These are phyloP conservation scores for Taphrina communis DNA, from an alignment of 1,139 yeast genomes.

Conservation along the genomic window DNA sequence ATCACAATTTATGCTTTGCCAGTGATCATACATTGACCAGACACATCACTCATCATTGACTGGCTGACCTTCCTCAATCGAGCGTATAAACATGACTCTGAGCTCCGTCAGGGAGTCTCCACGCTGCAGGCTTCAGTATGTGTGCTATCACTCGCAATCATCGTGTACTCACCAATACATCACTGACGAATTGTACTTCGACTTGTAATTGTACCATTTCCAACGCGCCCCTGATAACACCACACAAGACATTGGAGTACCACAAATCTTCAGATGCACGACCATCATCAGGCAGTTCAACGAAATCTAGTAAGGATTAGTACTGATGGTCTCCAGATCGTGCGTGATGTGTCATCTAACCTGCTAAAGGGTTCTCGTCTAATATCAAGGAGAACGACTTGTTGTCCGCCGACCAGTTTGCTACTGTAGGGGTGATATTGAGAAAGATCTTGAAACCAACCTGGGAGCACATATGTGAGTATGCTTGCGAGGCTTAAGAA, in stretches of 20 bases:
- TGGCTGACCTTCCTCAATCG: slow-evolving; percentile 91
- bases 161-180: slow-evolving; percentile 56
- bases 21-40: too few relatives aligned
- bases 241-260: slow-evolving; percentile 90
- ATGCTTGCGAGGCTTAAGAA: too few relatives aligned
- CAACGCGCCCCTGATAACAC: slow-evolving; percentile 86
- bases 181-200: slow-evolving; percentile 79
- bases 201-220: slow-evolving; percentile 97
- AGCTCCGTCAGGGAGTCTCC: slow-evolving; percentile 87
- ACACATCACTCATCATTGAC: slow-evolving; percentile 80
- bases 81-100: slow-evolving; percentile 69
- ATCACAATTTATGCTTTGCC: too few relatives aligned
- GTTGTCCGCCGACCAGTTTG: slow-evolving; percentile 78
- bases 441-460: slow-evolving; percentile 89
- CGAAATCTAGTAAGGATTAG: slow-evolving; percentile 65
- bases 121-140: slow-evolving; percentile 50
- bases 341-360: not conserved
- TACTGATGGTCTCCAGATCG: too few relatives aligned
- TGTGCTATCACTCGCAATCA: too few relatives aligned
- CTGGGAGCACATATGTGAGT: slow-evolving; percentile 28
- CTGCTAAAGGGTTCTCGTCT: slow-evolving; percentile 83
- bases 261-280: slow-evolving; percentile 76
- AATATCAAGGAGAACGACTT: slow-evolving; percentile 75
- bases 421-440: slow-evolving; percentile 76
- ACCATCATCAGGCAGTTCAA: slow-evolving; percentile 82